phyloP scores from a whole-genome alignment of 1,284 basidiomycete species.

The Cutaneotrichosporon cavernicola region DNA sequence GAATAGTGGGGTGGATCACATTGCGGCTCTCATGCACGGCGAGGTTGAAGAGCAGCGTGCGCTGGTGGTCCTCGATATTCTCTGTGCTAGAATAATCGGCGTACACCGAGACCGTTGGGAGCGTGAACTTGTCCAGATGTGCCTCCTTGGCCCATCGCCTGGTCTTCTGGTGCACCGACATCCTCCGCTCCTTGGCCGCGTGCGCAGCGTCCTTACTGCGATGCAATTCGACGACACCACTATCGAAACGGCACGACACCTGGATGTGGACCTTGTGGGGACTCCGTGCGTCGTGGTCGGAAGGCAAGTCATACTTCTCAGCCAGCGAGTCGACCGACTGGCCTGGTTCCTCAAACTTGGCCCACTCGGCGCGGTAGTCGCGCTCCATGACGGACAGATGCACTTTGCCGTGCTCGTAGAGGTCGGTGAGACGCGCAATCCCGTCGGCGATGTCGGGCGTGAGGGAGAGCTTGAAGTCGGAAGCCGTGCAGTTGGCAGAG shows the following conservation, averaged over 20 bases:
- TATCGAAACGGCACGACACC: slow-evolving; percentile 72
- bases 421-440: slow-evolving; percentile 75
- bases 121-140: slow-evolving; percentile 49
- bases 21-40: slow-evolving; percentile 85
- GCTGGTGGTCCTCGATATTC: slow-evolving; percentile 13
- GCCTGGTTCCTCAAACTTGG: slow-evolving; percentile 11
- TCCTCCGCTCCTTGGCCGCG: not conserved
- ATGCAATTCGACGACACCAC: slow-evolving; percentile 58
- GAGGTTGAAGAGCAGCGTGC: slow-evolving; percentile 29
- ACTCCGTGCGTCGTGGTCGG: slow-evolving; percentile 7
- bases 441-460: slow-evolving; percentile 78
- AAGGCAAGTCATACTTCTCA: slow-evolving; percentile 31
- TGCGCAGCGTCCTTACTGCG: slow-evolving; percentile 13
- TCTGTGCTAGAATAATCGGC: slow-evolving; percentile 57
- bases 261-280: slow-evolving; percentile 58
- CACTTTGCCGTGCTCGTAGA: slow-evolving; percentile 77
- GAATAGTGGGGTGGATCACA: slow-evolving; percentile 70
- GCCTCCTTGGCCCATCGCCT: not conserved
- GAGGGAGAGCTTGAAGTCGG: slow-evolving; percentile 80
- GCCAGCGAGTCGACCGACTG: slow-evolving; percentile 24
- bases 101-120: slow-evolving; percentile 81
- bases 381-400: slow-evolving; percentile 65
- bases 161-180: slow-evolving; percentile 2
- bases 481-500: slow-evolving; percentile 70
- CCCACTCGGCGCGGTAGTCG: slow-evolving; percentile 47